These are phyloP conservation scores for Paxillus rubicundulus DNA, from an alignment of 768 basidiomycete species.

Conservation along the genomic window DNA sequence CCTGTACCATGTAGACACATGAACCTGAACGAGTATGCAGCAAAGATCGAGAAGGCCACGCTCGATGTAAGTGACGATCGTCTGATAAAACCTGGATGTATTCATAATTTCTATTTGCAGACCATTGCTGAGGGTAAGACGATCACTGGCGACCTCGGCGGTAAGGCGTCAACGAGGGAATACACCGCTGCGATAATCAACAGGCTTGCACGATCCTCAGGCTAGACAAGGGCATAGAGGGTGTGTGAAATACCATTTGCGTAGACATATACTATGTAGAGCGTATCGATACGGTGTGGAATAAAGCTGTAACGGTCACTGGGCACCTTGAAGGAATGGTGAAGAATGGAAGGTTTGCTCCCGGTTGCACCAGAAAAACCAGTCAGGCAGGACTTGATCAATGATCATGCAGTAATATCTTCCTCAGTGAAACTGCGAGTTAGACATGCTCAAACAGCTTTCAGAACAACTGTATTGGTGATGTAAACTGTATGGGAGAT, in stretches of 20 bases:
- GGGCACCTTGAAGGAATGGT: no score
- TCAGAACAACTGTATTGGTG: no score
- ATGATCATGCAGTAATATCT: no score
- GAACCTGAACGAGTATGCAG: conserved; percentile 79
- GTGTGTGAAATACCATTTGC: background rate
- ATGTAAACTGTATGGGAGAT: no score
- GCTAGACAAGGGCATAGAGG: no score
- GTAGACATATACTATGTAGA: conserved; percentile 20
- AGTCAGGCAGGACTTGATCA: no score
- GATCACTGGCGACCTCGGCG: conserved; percentile 95
- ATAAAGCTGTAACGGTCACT: background rate
- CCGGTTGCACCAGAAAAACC: no score
- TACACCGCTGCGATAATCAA: conserved; percentile 86
- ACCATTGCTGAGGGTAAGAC: conserved; percentile 95
- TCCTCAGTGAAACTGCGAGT: no score
- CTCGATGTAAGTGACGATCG: conserved; percentile 60
- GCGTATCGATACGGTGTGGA: conserved; percentile 6
- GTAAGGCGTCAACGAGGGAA: conserved; percentile 84
- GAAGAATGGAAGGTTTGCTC: no score
- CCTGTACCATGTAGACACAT: conserved; percentile 67
- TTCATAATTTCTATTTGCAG: conserved; percentile 38
- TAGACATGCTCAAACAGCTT: no score
- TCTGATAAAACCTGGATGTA: conserved; percentile 1
- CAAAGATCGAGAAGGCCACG: conserved; percentile 89
- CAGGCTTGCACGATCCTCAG: conserved; percentile 49